phyloP scores from a whole-genome alignment of 441 rosid species.

The Adansonia rubrostipa region DNA sequence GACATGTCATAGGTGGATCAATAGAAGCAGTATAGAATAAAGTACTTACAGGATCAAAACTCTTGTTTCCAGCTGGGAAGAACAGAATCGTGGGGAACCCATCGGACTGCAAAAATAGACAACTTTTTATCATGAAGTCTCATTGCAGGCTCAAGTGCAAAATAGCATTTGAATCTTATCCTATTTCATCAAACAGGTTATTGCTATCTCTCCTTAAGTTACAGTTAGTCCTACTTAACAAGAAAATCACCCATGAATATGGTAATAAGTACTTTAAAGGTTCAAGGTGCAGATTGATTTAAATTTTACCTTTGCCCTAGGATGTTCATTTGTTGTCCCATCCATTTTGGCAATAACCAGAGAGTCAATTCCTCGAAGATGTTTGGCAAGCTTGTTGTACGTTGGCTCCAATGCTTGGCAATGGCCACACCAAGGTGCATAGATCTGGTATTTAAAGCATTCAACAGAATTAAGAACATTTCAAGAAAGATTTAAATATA shows the following conservation, averaged over 20 bases:
- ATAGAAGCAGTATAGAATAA: constrained; percentile 17
- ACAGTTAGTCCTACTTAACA: too few relatives aligned
- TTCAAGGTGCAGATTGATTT: neutral
- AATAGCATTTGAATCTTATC: neutral
- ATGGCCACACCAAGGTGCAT: constrained; percentile 99
- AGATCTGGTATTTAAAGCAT: constrained; percentile 51
- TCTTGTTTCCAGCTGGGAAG: constrained; percentile 98
- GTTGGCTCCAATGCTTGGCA: constrained; percentile 94
- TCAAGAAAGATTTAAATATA: constrained; percentile 2
- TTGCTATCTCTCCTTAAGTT: neutral
- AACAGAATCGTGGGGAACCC: constrained; percentile 94
- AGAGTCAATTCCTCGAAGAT: constrained; percentile 74
- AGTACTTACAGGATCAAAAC: constrained; percentile 84
- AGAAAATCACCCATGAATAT: neutral
- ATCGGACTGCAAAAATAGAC: constrained; percentile 59
- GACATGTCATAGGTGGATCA: neutral
- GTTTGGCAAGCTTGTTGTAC: constrained; percentile 89
- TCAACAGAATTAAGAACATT: constrained; percentile 14
- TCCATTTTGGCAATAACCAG: constrained; percentile 96
- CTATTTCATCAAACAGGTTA: neutral
- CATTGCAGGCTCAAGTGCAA: neutral
- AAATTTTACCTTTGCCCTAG: constrained; percentile 80
- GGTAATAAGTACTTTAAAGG: neutral
- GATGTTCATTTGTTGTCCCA: constrained; percentile 97
- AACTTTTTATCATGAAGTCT: constrained; percentile 7